Conservation (phyloP, 225 moss, liverwort and hornwort species). For the Lunularia cruciata region DNA sequence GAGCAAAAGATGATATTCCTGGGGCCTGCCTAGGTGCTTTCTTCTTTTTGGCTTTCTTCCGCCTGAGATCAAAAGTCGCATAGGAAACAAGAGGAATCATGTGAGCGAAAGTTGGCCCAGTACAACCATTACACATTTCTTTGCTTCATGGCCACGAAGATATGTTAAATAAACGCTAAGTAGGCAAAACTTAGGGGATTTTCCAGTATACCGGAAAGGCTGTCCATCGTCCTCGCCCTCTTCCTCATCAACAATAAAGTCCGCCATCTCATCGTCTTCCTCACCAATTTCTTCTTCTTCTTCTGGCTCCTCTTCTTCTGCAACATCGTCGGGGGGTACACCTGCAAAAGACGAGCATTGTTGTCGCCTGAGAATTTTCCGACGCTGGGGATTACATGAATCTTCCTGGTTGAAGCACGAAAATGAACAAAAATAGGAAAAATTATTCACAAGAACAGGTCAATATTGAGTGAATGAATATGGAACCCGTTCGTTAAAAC, state of each 20-base stretch:
- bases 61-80: slow-evolving; percentile 22
- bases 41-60: slow-evolving; percentile 77
- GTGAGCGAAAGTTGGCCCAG: not conserved
- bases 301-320: slow-evolving; percentile 77
- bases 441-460: too few species aligned
- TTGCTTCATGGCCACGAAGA: not conserved
- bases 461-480: too few species aligned
- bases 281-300: slow-evolving; percentile 92
- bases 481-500: too few species aligned
- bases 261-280: slow-evolving; percentile 98
- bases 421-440: too few species aligned
- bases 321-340: slow-evolving; percentile 77
- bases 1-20: slow-evolving; percentile 76
- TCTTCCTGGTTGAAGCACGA: too few species aligned
- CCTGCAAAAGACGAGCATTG: slow-evolving; percentile 39
- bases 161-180: not conserved
- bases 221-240: slow-evolving; percentile 93
- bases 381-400: too few species aligned
- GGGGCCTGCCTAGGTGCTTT: slow-evolving; percentile 79
- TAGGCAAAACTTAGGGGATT: not conserved
- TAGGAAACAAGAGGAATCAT: not conserved
- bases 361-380: not conserved
- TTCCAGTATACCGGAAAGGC: slow-evolving; percentile 68
- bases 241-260: slow-evolving; percentile 99
- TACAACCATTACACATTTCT: not conserved